These are phyloP conservation scores for Sparassis latifolia DNA, from an alignment of 1,284 basidiomycete genomes.

Conservation along the genomic window DNA sequence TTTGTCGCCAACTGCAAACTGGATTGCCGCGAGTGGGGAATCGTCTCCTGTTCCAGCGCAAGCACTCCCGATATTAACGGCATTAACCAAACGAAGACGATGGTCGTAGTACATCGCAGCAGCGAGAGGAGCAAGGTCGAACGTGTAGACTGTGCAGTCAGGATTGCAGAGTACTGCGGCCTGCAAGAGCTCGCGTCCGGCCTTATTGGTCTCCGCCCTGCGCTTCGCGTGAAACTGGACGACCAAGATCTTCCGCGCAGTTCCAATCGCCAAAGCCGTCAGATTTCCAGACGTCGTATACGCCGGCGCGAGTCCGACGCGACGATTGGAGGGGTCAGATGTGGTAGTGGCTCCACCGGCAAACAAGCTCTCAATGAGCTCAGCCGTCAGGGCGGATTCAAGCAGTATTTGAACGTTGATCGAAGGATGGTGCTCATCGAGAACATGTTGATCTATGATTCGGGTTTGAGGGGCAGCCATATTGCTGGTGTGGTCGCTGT, in stretches of 20 bases:
- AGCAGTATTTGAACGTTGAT: slow-evolving; percentile 15
- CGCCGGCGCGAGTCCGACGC: slow-evolving; percentile 24
- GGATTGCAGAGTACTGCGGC: slow-evolving; percentile 21
- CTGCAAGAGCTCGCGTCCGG: slow-evolving; percentile 19
- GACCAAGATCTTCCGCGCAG: slow-evolving; percentile 16
- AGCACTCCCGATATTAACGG: slow-evolving; percentile 47
- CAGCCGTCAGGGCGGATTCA: slow-evolving; percentile 14
- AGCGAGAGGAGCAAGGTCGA: slow-evolving; percentile 39
- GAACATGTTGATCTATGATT: slow-evolving; percentile 18
- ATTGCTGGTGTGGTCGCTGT: slow-evolving; percentile 5
- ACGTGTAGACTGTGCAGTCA: slow-evolving; percentile 27
- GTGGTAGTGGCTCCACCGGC: background rate
- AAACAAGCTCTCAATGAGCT: slow-evolving; percentile 16
- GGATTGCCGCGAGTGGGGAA: slow-evolving; percentile 37
- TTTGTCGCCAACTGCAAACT: slow-evolving; percentile 33
- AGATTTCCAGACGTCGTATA: slow-evolving; percentile 20
- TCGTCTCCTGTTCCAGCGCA: slow-evolving; percentile 19
- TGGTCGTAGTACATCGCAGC: slow-evolving; percentile 36
- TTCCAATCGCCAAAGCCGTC: slow-evolving; percentile 20
- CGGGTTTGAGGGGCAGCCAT: slow-evolving; percentile 11
- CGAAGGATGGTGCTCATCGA: slow-evolving; percentile 15
- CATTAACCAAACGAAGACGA: slow-evolving; percentile 32
- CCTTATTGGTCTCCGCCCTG: slow-evolving; percentile 13
- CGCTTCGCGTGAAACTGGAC: slow-evolving; percentile 20
- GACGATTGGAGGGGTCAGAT: background rate